phyloP scores from a whole-genome alignment of 176 grass and related monocot species.

The Puccinellia tenuiflora region DNA sequence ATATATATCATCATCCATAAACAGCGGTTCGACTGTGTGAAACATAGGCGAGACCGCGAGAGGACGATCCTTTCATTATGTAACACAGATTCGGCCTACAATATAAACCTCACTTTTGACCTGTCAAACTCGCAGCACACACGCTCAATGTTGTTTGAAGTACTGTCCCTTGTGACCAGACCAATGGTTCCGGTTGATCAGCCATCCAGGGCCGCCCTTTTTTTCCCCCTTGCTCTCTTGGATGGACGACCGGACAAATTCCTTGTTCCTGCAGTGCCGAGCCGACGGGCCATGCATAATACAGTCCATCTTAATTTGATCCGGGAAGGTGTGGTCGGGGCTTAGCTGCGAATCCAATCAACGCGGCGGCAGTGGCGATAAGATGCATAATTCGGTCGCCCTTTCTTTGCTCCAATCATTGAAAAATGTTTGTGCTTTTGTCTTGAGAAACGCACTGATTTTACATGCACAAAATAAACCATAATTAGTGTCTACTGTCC shows the following conservation, averaged over 20 bases:
- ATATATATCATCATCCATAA: not conserved
- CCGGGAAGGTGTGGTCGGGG: constrained; percentile 1
- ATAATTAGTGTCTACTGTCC: too few species aligned
- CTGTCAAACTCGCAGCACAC: not conserved
- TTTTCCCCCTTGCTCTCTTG: not conserved
- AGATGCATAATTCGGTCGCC: not conserved
- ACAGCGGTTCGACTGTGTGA: not conserved
- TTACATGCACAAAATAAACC: not conserved
- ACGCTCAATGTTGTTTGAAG: not conserved
- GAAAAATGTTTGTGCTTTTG: not conserved
- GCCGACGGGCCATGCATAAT: not conserved
- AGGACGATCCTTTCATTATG: not conserved
- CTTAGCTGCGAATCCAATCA: constrained; percentile 24
- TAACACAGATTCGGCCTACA: not conserved
- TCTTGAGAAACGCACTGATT: not conserved
- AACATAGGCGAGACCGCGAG: not conserved
- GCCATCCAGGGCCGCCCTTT: constrained; percentile 2
- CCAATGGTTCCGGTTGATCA: not conserved
- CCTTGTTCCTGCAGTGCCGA: not conserved
- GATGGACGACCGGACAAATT: constrained; percentile 18
- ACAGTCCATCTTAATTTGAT: constrained; percentile 7
- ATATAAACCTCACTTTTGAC: not conserved
- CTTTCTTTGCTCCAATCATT: not conserved
- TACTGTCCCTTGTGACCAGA: constrained; percentile 19
- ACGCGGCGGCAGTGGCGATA: not conserved